These are phyloP conservation scores for Spatholobus suberectus DNA, from an alignment of 306 rosid species.

Conservation along the genomic window DNA sequence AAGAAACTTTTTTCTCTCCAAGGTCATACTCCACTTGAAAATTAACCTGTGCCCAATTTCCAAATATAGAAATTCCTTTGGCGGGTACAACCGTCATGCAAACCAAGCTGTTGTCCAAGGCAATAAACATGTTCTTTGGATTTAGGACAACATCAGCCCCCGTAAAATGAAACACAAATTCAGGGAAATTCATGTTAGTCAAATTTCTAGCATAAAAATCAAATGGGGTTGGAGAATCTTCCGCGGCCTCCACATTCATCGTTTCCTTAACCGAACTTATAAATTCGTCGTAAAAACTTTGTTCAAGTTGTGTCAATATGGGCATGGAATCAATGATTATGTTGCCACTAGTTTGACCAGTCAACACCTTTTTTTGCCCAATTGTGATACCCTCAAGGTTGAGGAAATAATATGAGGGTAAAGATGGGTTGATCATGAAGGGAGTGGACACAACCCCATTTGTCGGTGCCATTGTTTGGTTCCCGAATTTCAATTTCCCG, in stretches of 20 bases:
- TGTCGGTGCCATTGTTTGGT: background rate
- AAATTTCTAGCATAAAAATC: background rate
- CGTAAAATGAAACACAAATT: constrained; percentile 25
- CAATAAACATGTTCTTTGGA: background rate
- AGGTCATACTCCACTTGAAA: constrained; percentile 35
- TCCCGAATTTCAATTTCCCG: constrained; percentile 23
- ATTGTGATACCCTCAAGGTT: constrained; percentile 4
- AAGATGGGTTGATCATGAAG: background rate
- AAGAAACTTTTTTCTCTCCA: constrained; percentile 27
- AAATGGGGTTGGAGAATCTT: background rate
- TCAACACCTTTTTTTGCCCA: background rate
- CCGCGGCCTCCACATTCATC: background rate
- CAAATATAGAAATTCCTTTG: background rate
- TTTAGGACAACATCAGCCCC: constrained; percentile 4
- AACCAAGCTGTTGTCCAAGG: background rate
- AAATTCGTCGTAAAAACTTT: background rate
- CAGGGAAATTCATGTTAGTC: background rate
- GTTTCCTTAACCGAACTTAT: constrained; percentile 1
- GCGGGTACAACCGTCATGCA: background rate
- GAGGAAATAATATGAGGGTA: background rate
- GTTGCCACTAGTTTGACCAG: constrained; percentile 14
- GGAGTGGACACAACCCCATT: constrained; percentile 21
- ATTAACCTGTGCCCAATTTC: constrained; percentile 34
- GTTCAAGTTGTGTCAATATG: background rate
- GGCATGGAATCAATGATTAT: constrained; percentile 31